Evolutionary conservation across 495 filamentous ascomycete species (phyloP).

Genomic region (Aspergillus kassunensis): DNA sequence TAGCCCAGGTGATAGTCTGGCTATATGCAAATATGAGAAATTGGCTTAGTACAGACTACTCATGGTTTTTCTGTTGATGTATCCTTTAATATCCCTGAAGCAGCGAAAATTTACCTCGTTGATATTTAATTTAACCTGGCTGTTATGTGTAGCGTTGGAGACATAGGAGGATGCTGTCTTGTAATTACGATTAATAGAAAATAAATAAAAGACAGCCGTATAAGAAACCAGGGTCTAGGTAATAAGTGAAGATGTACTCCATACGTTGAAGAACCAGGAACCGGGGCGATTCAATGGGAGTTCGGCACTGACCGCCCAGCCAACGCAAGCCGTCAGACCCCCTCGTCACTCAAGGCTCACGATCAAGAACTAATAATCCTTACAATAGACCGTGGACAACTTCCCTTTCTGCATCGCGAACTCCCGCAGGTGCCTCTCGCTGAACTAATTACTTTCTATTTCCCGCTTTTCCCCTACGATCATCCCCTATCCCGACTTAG

Average conservation of each 20-base stretch:
- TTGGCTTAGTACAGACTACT: slow-evolving; percentile 39
- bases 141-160: not conserved
- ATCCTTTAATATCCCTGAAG: slow-evolving; percentile 48
- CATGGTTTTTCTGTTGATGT: slow-evolving; percentile 45
- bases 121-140: slow-evolving; percentile 1
- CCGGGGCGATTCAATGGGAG: not conserved
- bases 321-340: slow-evolving; percentile 7
- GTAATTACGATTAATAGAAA: no score
- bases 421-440: slow-evolving; percentile 11
- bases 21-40: slow-evolving; percentile 42
- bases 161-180: no score
- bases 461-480: not conserved
- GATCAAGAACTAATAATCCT: slow-evolving; percentile 6
- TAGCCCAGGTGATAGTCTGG: slow-evolving; percentile 24
- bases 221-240: no score
- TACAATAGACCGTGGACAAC: not conserved
- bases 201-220: no score
- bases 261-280: no score
- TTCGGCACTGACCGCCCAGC: slow-evolving; percentile 12
- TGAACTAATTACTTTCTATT: slow-evolving; percentile 6
- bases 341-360: not conserved
- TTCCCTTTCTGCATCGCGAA: not conserved
- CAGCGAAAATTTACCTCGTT: slow-evolving; percentile 44
- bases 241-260: no score
- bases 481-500: not conserved